Conservation (phyloP, 345 rosid genomes). For the Chamaenerion angustifolium region DNA sequence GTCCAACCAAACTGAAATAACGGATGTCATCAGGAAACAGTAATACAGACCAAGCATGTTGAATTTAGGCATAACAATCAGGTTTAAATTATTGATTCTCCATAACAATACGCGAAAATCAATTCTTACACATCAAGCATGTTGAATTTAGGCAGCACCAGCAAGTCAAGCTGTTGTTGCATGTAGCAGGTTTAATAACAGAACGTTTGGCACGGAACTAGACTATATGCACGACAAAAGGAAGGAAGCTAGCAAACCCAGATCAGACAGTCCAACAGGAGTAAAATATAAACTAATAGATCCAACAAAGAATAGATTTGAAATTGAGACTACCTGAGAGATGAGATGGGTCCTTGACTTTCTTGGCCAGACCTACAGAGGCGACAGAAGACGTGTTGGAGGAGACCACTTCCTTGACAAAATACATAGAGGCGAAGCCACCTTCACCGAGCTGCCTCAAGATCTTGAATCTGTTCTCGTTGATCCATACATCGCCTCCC, state of each 20-base stretch:
- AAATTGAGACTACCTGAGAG: slow-evolving; percentile 50
- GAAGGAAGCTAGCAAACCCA: neutral
- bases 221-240: too few relatives aligned
- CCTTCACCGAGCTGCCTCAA: slow-evolving; percentile 97
- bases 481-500: slow-evolving; percentile 97
- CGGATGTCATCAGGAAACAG: too few relatives aligned
- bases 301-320: neutral
- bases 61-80: too few relatives aligned
- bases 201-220: too few relatives aligned
- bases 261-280: neutral
- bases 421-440: slow-evolving; percentile 75
- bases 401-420: slow-evolving; percentile 63
- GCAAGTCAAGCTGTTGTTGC: too few relatives aligned
- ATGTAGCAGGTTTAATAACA: too few relatives aligned
- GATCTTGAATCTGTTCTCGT: slow-evolving; percentile 80
- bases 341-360: slow-evolving; percentile 83
- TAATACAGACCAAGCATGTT: too few relatives aligned
- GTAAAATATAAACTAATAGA: neutral
- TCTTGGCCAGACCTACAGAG: slow-evolving; percentile 50
- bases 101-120: too few relatives aligned
- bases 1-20: too few relatives aligned
- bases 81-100: too few relatives aligned
- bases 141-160: too few relatives aligned
- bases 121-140: too few relatives aligned
- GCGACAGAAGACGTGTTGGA: slow-evolving; percentile 44